Evolutionary conservation across 2,329 filamentous ascomycete genomes (phyloP).

Genomic region (Botryotinia narcissicola): DNA sequence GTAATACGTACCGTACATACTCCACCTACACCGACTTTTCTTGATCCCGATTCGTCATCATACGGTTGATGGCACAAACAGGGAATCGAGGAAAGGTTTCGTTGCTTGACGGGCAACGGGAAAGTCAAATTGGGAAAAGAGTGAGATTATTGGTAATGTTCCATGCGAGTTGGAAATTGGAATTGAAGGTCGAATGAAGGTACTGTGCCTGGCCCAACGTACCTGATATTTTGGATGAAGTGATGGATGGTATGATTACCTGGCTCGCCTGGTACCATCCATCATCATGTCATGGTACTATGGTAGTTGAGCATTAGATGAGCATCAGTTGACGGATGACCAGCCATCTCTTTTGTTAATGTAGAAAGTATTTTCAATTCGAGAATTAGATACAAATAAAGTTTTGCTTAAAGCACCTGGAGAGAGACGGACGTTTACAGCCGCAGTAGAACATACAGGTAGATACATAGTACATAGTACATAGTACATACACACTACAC

Average conservation of each 20-base stretch:
- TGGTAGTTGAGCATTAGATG: too few species aligned
- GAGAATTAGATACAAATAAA: not conserved
- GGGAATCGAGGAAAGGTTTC: not conserved
- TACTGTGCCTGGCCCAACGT: not conserved
- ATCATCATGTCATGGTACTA: not conserved
- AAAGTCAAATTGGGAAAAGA: not conserved
- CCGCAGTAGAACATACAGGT: not conserved
- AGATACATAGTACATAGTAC: not conserved
- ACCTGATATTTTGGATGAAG: not conserved
- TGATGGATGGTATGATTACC: too few species aligned
- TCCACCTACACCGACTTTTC: slow-evolving; percentile 6
- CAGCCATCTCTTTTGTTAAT: not conserved
- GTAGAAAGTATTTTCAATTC: not conserved
- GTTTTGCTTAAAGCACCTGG: not conserved
- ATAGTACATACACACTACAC: not conserved
- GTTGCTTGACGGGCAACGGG: not conserved
- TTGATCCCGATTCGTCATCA: slow-evolving; percentile 11
- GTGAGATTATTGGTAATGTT: not conserved
- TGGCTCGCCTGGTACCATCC: too few species aligned
- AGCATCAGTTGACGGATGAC: not conserved
- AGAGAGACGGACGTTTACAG: not conserved
- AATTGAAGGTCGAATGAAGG: not conserved
- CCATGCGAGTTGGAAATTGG: not conserved
- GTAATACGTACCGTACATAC: not conserved
- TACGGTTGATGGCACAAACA: not conserved